Base-by-base conservation (phyloP, 805 yeast genomes). In the Saccharomycopsis sp. region DNA sequence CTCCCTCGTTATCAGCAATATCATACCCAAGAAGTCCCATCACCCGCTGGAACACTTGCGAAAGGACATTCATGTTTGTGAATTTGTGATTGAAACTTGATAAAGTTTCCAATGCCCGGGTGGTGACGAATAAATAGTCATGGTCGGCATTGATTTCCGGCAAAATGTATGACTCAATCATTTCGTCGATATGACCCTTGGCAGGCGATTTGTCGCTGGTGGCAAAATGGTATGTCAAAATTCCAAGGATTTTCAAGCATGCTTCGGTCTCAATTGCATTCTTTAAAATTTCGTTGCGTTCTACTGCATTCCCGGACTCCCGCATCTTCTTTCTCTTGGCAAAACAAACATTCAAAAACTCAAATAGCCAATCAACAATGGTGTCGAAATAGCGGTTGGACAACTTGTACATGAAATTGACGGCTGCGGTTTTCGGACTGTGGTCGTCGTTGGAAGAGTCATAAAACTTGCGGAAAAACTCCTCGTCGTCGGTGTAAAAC, bases 361-460 rank as follows among this genome's bases (percentile, higher is more conserved):
- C 80, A 55, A 13, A 80, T 76, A 42, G 71, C 36, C 43, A 36
- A n/a, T 20, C 33, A n/a, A 43, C 27, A 10, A 46, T 30, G 2
- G 3, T 19, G 13, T 25, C 29, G 30, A 42, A 46, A 29, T 41
- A 35, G 4, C 19, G 22, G 25, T 43, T 46, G 5, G 49, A 35
- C 9, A 46, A 33, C 27, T 42, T 46, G 18, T 42, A 76, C 41
- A 89, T 61, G 48, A 87, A 76, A 39, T 79, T 80, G 38, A 82
- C 68, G 3, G 96, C 83, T 1, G 95, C 94, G 43, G 73, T 71
- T 55, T 85, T 94, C 0, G 94, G 83, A 3, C 87, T 72, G 13
- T 65, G 60, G 8, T 67, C 60, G 46, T 83, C 95, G 51, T 77
- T 71, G 46, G 69, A 65, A 44, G 74, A 64, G 55, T 79, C 86